Evolutionary conservation across 495 filamentous ascomycete genomes (phyloP), one percentile per base, ranked within the genome.

Genomic region (Trichoderma gamsii): DNA sequence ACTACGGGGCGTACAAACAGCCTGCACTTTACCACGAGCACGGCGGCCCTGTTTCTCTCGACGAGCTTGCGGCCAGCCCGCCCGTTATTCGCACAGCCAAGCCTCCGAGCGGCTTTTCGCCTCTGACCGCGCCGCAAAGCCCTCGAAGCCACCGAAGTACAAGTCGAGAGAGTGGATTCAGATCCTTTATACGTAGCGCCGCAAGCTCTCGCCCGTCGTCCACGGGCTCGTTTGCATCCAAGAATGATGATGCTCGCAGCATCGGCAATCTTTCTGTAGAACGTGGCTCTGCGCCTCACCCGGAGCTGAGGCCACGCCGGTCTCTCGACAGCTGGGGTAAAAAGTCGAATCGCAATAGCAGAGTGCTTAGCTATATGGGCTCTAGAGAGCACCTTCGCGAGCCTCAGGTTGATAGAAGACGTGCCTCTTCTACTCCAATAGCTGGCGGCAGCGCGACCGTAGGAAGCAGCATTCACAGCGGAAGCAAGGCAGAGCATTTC

Each of bases 11-110:
- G 64, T 87, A 84, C 70, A 79, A 81, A 38, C 75, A 77, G 67
- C 73, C 80, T 25, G 80, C 79, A 6, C 72, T 78, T 9, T 73
- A 68, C 35, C 72, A 77, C 21, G 76, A 90, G n/a, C 85, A 87
- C 67, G 76, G 84, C 29, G 88, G 91, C 72, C 87, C 95, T 75
- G 71, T 79, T 21, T 73, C 80, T 38, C 72, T 85, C 63, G 79
- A 85, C 70, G 83, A 86, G 67, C 76, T 85, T 46, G 89, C 92
- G 13, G 93, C 93, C 9, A 84, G 87, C 70, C 82, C 92, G 16
- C 93, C 93, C 21, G 89, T 95, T 27, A 88, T 97, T 75, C 87
- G 91, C 68, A 97, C 94, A 63, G 86, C 92, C 64, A 92, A 92
- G 76, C 90, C 89, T 23, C 91, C 92, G 3, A 90, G 87, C 44